Conservation (phyloP, 192 early-diverging fungal genomes). For the Backusella liffmaniae region DNA sequence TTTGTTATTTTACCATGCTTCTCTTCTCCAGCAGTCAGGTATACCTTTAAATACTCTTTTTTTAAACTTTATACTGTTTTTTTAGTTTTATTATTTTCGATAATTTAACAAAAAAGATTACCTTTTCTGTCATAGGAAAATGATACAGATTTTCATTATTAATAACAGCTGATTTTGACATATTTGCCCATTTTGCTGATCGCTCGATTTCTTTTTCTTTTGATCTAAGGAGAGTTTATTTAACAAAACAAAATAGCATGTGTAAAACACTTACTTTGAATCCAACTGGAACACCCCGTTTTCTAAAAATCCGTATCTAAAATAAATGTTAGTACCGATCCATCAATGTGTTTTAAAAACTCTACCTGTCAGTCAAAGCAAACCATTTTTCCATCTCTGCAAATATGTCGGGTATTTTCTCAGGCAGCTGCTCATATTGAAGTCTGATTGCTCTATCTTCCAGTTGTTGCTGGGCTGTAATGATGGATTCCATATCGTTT, state of each 20-base stretch:
- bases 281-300: conserved; percentile 1
- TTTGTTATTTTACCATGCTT: conserved; percentile 46
- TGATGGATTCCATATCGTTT: background rate
- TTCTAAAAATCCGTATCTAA: conserved; percentile 38
- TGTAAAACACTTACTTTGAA: background rate
- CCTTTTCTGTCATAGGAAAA: conserved; percentile 31
- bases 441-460: background rate
- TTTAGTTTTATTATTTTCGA: background rate
- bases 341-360: background rate
- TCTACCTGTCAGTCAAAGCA: conserved; percentile 35
- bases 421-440: conserved; percentile 7
- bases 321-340: background rate
- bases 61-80: conserved; percentile 37
- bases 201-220: conserved; percentile 32
- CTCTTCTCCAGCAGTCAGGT: conserved; percentile 56
- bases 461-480: background rate
- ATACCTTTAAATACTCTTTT: conserved; percentile 54
- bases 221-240: background rate
- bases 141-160: conserved; percentile 21
- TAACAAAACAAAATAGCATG: background rate
- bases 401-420: conserved; percentile 24
- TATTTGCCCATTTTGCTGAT: conserved; percentile 35
- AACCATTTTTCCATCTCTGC: conserved; percentile 42
- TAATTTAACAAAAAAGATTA: background rate
- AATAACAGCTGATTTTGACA: conserved; percentile 16